These are phyloP conservation scores for Salix dunnii DNA, from an alignment of 345 rosid genomes.

Conservation along the genomic window DNA sequence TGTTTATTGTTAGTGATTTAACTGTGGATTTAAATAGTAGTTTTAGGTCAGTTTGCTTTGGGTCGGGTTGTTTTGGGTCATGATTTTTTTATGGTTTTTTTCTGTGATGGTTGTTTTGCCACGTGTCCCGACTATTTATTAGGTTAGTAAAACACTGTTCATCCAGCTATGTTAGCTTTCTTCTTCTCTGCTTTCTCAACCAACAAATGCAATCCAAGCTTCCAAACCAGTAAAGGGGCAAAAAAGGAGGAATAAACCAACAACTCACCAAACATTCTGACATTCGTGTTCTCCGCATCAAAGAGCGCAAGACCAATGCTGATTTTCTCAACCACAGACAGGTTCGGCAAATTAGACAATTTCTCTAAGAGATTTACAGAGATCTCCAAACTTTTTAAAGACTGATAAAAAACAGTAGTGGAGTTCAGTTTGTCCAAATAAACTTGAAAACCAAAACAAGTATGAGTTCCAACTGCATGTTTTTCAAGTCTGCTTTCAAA, in stretches of 20 bases:
- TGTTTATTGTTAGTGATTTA: too few species aligned
- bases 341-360: conserved; percentile 38
- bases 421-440: conserved; percentile 56
- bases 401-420: conserved; percentile 53
- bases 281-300: conserved; percentile 50
- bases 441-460: conserved; percentile 49
- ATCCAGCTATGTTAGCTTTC: too few species aligned
- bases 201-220: background rate
- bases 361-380: conserved; percentile 43
- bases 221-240: background rate
- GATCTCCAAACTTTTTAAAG: conserved; percentile 43
- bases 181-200: too few species aligned
- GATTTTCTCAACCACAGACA: conserved; percentile 64
- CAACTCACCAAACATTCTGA: conserved; percentile 48
- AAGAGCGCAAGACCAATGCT: conserved; percentile 65
- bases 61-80: too few species aligned
- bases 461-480: conserved; percentile 43
- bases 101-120: too few species aligned
- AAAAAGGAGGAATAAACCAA: background rate
- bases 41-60: too few species aligned
- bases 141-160: too few species aligned
- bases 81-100: too few species aligned
- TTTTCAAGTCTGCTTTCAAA: conserved; percentile 40
- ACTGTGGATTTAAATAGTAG: too few species aligned
- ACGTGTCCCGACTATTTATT: too few species aligned